phyloP scores from a whole-genome alignment of 371 early-diverging fungal species.

The Apophysomyces elegans region DNA sequence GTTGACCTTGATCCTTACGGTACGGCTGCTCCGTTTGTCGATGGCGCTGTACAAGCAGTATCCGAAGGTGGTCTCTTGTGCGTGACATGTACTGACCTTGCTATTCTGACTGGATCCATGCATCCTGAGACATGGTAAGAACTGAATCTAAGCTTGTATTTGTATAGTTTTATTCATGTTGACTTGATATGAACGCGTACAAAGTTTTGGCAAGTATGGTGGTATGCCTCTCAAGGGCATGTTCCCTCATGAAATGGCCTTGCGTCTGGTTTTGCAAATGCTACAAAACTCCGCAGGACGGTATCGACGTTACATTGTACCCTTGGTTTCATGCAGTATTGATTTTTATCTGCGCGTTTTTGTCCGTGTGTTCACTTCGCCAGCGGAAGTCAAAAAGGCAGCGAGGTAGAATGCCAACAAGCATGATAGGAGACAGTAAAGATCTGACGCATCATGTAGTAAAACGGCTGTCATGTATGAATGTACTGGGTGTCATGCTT shows the following conservation, averaged over 20 bases:
- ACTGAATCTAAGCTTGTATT: no score
- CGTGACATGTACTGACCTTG: slow-evolving; percentile 99
- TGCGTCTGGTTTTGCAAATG: slow-evolving; percentile 91
- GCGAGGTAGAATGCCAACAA: slow-evolving; percentile 59
- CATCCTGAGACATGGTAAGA: slow-evolving; percentile 88
- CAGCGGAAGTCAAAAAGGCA: slow-evolving; percentile 74
- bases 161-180: no score
- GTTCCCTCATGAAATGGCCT: slow-evolving; percentile 83
- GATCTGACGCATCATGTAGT: slow-evolving; percentile 32
- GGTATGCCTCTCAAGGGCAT: slow-evolving; percentile 86
- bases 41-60: slow-evolving; percentile 95
- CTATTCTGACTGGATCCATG: slow-evolving; percentile 92
- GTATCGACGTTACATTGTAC: slow-evolving; percentile 88
- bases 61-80: slow-evolving; percentile 95
- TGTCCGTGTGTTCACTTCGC: slow-evolving; percentile 90
- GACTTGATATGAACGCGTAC: not conserved
- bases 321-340: slow-evolving; percentile 93
- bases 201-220: slow-evolving; percentile 94
- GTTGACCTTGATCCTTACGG: slow-evolving; percentile 99
- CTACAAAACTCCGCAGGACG: slow-evolving; percentile 89
- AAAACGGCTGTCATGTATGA: slow-evolving; percentile 82
- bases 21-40: slow-evolving; percentile 95
- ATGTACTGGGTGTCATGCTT: slow-evolving; percentile 86
- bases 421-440: not conserved
- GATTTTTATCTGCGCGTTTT: slow-evolving; percentile 99